phyloP scores from a whole-genome alignment of 2,329 filamentous ascomycete species.

The Stagonosporopsis chrysanthemi region DNA sequence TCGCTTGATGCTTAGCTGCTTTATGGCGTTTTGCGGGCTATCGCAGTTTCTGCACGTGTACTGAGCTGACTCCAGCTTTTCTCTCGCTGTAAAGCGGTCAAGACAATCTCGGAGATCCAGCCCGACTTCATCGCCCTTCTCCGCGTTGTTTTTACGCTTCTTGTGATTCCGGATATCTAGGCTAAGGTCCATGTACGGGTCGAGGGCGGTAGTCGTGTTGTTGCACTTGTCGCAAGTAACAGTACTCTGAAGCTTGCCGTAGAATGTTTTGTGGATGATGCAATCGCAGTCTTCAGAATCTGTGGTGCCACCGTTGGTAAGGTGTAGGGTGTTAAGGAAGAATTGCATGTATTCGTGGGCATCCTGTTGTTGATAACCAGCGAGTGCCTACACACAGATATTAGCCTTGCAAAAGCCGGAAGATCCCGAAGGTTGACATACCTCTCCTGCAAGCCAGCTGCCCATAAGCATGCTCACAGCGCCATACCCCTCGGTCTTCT shows the following conservation, averaged over 20 bases:
- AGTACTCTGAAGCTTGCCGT: constrained; percentile 87
- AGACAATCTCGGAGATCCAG: constrained; percentile 68
- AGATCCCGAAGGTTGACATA: constrained; percentile 48
- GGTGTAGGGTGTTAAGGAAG: constrained; percentile 88
- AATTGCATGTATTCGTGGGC: constrained; percentile 98
- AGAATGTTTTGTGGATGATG: constrained; percentile 93
- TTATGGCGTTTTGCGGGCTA: constrained; percentile 76
- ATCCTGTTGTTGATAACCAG: constrained; percentile 94
- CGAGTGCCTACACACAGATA: constrained; percentile 52
- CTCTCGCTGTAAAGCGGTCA: constrained; percentile 84
- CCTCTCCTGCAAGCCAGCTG: constrained; percentile 83
- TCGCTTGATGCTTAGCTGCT: constrained; percentile 83
- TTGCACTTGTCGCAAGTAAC: constrained; percentile 90
- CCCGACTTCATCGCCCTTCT: constrained; percentile 37
- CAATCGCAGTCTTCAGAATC: constrained; percentile 71
- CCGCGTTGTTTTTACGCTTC: constrained; percentile 63
- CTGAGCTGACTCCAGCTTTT: constrained; percentile 76
- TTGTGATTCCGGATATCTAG: constrained; percentile 83
- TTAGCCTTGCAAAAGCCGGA: background rate
- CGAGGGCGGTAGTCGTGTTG: constrained; percentile 80
- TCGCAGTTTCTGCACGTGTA: constrained; percentile 87
- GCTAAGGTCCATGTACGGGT: constrained; percentile 90
- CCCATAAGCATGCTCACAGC: constrained; percentile 87
- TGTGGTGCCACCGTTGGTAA: constrained; percentile 69
- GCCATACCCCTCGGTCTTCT: constrained; percentile 87